Evolutionary conservation across 1,284 basidiomycete species (phyloP), one percentile per base, ranked within the genome.

Genomic region (Tilletiopsis washingtonensis): DNA sequence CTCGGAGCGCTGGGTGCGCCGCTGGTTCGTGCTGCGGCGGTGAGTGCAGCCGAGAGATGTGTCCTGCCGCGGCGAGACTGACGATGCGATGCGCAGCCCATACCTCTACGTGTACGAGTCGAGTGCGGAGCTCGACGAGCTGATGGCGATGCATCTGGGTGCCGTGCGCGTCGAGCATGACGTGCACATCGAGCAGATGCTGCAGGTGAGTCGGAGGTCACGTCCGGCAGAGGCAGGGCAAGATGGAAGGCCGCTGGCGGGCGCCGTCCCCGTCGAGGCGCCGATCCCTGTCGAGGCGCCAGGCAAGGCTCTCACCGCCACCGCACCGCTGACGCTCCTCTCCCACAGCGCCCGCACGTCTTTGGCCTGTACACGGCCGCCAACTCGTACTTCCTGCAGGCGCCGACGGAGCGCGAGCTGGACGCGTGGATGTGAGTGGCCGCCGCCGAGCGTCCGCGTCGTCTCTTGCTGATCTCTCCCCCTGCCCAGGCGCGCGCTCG

Each of bases 101-200:
- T 91, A 93, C 74, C 79, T 97, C 4, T 84, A 90, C 67, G 79
- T 96, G 50, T 94, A 91, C 76, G 78, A 81, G 25, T 82, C 83
- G 57, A 84, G 83, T 6, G 82, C 83, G 57, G 88, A 94, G 74
- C 72, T 85, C 15, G 86, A 90, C 64, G 90, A 94, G 74, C 76
- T 84, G 5, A 61, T 64, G 44, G 79, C 94, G 47, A 84, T 97
- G 69, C 88, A 88, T 70, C 79, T 97, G 42, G 80, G 78, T 21
- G 84, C 84, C 27, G 86, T 91, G 40, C 86, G 87, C 58, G 83
- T 96, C 15, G 86, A 89, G 67, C 82, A 82, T 57, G 89, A 88
- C 67, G 82, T 86, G 23, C 85, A 86, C 59, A 88, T 96, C 71
- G 88, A 91, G 75, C 75, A 77, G 38, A 79, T 97, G 51, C 80